These are phyloP conservation scores for Suillus clintonianus DNA, from an alignment of 768 basidiomycete genomes.

Conservation along the genomic window DNA sequence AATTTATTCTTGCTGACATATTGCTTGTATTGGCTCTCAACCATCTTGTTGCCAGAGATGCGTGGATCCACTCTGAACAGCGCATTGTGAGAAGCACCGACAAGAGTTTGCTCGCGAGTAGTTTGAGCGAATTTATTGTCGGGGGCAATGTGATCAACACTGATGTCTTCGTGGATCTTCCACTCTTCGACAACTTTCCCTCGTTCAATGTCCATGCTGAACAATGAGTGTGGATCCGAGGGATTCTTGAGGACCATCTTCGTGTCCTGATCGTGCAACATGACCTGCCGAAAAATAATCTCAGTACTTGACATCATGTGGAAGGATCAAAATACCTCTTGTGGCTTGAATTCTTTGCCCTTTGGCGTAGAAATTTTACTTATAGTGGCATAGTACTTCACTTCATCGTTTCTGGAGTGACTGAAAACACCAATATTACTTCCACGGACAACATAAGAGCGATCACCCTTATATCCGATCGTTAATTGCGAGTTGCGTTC, in stretches of 20 bases:
- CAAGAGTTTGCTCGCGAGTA: conserved; percentile 88
- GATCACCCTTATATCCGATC: conserved; percentile 93
- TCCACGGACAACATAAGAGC: conserved; percentile 91
- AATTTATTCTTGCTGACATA: conserved; percentile 95
- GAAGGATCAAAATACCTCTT: conserved; percentile 58
- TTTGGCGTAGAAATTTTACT: conserved; percentile 77
- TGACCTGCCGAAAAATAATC: conserved; percentile 56
- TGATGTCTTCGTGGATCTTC: conserved; percentile 91
- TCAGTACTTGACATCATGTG: conserved; percentile 6
- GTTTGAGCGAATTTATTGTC: conserved; percentile 94
- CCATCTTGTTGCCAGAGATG: conserved; percentile 87
- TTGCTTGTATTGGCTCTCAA: conserved; percentile 94
- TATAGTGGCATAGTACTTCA: conserved; percentile 88
- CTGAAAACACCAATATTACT: conserved; percentile 91
- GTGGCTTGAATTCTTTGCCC: conserved; percentile 83
- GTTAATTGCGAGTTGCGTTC: conserved; percentile 87
- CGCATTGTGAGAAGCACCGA: conserved; percentile 92
- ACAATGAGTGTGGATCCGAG: conserved; percentile 76
- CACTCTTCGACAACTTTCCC: conserved; percentile 98
- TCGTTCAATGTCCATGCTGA: conserved; percentile 88
- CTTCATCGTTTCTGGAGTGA: conserved; percentile 64
- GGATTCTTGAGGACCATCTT: conserved; percentile 95
- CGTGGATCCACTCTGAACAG: conserved; percentile 98
- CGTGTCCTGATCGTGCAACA: conserved; percentile 95
- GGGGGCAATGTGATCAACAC: conserved; percentile 88